Evolutionary conservation across 768 basidiomycete species (phyloP).

Genomic region (Tremella mesenterica): DNA sequence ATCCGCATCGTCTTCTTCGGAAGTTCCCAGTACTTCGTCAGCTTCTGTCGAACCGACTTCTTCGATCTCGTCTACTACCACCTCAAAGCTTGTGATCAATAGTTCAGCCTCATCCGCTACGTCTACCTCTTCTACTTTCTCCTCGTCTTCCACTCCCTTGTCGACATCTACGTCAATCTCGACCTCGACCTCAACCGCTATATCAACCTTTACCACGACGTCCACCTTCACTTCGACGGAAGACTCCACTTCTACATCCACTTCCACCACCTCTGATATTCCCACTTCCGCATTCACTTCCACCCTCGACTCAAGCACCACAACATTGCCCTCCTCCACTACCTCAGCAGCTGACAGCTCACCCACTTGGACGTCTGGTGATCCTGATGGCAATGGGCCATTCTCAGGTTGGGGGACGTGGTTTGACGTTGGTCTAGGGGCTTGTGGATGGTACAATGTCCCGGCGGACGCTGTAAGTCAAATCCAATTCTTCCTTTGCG

Average conservation of each 20-base stretch:
- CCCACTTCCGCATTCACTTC: slow-evolving; percentile 5
- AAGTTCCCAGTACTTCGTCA: too few relatives aligned
- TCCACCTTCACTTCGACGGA: background rate
- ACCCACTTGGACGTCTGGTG: slow-evolving; percentile 7
- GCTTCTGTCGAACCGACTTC: too few relatives aligned
- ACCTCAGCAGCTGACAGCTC: slow-evolving; percentile 2
- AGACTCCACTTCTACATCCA: background rate
- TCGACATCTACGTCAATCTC: slow-evolving; percentile 1
- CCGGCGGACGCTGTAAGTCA: slow-evolving; percentile 13
- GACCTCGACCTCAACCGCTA: slow-evolving; percentile 1
- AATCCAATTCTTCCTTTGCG: background rate
- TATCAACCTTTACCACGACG: slow-evolving; percentile 2
- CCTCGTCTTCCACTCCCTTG: background rate
- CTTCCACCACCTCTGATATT: slow-evolving; percentile 7
- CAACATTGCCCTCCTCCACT: background rate
- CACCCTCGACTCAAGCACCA: background rate
- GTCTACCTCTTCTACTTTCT: background rate
- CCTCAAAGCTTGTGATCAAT: too few relatives aligned
- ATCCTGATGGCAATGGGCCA: slow-evolving; percentile 27
- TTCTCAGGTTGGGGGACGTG: slow-evolving; percentile 38
- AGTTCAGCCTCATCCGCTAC: background rate
- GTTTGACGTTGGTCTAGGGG: slow-evolving; percentile 29
- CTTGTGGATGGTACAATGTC: slow-evolving; percentile 26
- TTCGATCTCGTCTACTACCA: too few relatives aligned
- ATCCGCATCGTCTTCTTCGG: background rate